Conservation (phyloP, 2,329 filamentous ascomycete species). For the Aspergillus japonicus region DNA sequence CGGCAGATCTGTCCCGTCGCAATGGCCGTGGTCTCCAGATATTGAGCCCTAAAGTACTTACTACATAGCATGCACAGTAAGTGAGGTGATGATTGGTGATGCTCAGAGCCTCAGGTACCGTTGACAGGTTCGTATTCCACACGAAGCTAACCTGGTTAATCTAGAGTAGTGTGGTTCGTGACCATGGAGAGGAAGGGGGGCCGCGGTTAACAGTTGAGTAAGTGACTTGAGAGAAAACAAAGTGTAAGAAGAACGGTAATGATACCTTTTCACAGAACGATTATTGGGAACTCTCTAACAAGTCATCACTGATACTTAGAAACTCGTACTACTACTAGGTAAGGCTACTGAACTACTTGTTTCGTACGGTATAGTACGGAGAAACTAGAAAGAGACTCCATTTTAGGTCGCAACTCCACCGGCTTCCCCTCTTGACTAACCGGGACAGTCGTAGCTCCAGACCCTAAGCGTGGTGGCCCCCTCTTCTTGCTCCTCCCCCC, state of each 20-base stretch:
- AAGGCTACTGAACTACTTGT: too few relatives aligned
- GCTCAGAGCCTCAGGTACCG: background rate
- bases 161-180: background rate
- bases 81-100: too few relatives aligned
- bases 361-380: too few relatives aligned
- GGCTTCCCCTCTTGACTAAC: background rate
- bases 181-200: background rate
- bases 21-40: background rate
- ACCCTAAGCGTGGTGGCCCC: background rate
- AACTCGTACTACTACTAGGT: too few relatives aligned
- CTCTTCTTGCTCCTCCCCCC: too few relatives aligned
- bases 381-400: background rate
- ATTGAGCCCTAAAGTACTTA: background rate
- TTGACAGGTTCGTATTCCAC: background rate
- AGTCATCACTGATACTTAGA: too few relatives aligned
- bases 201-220: too few relatives aligned
- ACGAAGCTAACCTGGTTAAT: background rate
- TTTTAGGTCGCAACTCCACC: background rate
- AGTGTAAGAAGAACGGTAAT: too few relatives aligned
- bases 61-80: too few relatives aligned
- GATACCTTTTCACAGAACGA: too few relatives aligned
- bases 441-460: background rate
- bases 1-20: background rate
- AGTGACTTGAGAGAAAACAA: background rate
- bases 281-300: too few relatives aligned